Percentiles rank a stretch among this genome's conserved stretches.
phyloP scores from a whole-genome alignment of 768 basidiomycete genomes.

The Russula ochroleuca region DNA sequence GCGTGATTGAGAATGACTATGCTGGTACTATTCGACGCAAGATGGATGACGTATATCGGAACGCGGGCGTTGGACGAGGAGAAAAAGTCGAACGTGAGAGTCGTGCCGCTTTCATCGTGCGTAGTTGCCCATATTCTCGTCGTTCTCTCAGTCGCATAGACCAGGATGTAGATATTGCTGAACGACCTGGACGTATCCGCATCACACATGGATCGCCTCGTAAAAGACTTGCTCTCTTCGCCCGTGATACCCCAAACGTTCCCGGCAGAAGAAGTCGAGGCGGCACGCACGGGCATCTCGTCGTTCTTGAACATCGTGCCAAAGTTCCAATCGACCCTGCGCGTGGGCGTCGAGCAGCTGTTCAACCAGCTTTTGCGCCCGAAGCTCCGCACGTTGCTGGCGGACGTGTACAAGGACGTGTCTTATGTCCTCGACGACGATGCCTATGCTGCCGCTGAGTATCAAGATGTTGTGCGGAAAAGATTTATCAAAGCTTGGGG shows the following conservation, averaged over 20 bases:
- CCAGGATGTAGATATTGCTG: slow-evolving; percentile 61
- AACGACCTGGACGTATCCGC: slow-evolving; percentile 95
- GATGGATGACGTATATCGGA: slow-evolving; percentile 83
- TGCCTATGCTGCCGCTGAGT: slow-evolving; percentile 73
- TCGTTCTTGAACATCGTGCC: slow-evolving; percentile 51
- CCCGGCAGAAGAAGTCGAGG: slow-evolving; percentile 49
- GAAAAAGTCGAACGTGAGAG: slow-evolving; percentile 83
- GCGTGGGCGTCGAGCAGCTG: slow-evolving; percentile 88
- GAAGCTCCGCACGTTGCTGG: slow-evolving; percentile 72
- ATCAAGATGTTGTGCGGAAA: slow-evolving; percentile 82
- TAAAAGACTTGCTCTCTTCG: slow-evolving; percentile 57
- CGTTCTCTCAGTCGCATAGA: neutral
- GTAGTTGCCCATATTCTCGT: slow-evolving; percentile 32
- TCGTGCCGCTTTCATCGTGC: slow-evolving; percentile 74
- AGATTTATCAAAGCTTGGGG: slow-evolving; percentile 92
- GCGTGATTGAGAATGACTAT: slow-evolving; percentile 80
- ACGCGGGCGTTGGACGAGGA: slow-evolving; percentile 44
- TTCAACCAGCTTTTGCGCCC: slow-evolving; percentile 95
- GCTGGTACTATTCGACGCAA: slow-evolving; percentile 75
- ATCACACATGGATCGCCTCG: slow-evolving; percentile 80
- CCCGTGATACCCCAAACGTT: slow-evolving; percentile 64
- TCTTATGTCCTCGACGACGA: slow-evolving; percentile 90
- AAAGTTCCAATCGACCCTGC: slow-evolving; percentile 68
- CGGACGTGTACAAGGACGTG: slow-evolving; percentile 87
- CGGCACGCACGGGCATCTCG: slow-evolving; percentile 46